Evolutionary conservation across 2,329 filamentous ascomycete species (phyloP), one percentile per base, ranked within the genome.

Genomic region (Calonectria honghensis): DNA sequence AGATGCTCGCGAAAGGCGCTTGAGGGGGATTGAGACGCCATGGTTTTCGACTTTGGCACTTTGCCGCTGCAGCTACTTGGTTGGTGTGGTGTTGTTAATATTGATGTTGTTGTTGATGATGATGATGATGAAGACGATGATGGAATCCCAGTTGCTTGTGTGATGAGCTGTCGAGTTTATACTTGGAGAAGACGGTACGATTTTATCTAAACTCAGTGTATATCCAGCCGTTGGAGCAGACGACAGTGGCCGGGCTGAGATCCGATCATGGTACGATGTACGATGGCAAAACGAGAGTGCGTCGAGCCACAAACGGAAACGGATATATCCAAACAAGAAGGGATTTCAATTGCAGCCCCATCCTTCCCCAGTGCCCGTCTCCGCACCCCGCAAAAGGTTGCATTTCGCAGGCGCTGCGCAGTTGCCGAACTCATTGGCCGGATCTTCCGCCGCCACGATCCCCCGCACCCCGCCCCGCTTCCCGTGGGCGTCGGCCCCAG

Each of bases 1-100:
- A 94, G 86, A 80, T 91, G 90, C 71, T 90, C 85, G 72, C 92
- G 90, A 50, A 72, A 77, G 14, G 69, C 72, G 57, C 72, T 75
- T 29, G 57, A 27, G 24, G 45, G 39, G 51, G 67, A 39, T 63
- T 73, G 72, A n/a, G 72, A 70, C n/a, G 59, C 67, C 72, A 73
- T 73, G 67, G 41, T 41, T 50, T 50, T 20, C 7, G 50, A 13
- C 18, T 45, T 50, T 29, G 52, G 57, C 27, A n/a, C 11, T 3
- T 13, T 27, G 50, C 3, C 31, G 45, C 13, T 50, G n/a, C 29
- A 48, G n/a, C 31, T 50, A 10, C 61, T 48, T 10, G 27, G 27
- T 35, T 39, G 39, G 16, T 45, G 39, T 20, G 6, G 45, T 48
- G 20, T 20, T 48, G 41, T 24, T 24, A 24, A 24, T 24, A 24